Percentiles rank a stretch among this genome's conserved stretches.
These are phyloP conservation scores for Penicillium sp. DNA, from an alignment of 2,329 filamentous ascomycete species.

Conservation along the genomic window DNA sequence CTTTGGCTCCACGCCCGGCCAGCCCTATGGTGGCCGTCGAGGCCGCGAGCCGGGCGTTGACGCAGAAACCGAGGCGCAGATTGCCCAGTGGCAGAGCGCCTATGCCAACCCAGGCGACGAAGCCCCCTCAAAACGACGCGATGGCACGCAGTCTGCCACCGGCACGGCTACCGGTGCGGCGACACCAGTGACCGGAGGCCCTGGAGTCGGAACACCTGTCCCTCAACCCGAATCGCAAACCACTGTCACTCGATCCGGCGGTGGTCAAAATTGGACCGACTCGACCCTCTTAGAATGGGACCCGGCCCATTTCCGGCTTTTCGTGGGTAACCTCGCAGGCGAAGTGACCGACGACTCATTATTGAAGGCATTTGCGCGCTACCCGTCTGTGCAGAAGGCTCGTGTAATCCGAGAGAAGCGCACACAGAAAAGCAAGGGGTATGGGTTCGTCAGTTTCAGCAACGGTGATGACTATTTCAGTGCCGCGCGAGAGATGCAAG, in stretches of 20 bases:
- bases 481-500: conserved; percentile 96
- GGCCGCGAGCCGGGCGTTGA: conserved; percentile 51
- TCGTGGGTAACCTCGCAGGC: conserved; percentile 93
- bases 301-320: conserved; percentile 86
- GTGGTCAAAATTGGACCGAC: conserved; percentile 91
- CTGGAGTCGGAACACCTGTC: conserved; percentile 47
- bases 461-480: conserved; percentile 96
- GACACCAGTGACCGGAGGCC: conserved; percentile 27
- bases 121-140: conserved; percentile 31
- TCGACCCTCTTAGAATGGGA: conserved; percentile 91
- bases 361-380: conserved; percentile 87
- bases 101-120: conserved; percentile 57
- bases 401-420: conserved; percentile 93
- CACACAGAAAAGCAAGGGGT: conserved; percentile 93
- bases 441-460: conserved; percentile 92
- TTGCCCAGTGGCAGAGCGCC: conserved; percentile 91
- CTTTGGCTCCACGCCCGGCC: conserved; percentile 57
- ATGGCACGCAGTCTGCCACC: conserved; percentile 35
- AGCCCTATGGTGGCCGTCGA: conserved; percentile 35
- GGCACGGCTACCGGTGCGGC: conserved; percentile 33
- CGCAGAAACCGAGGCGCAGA: conserved; percentile 82
- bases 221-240: conserved; percentile 57
- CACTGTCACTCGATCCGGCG: conserved; percentile 83
- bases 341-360: conserved; percentile 96
- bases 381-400: conserved; percentile 84